These are phyloP conservation scores for Wickerhamiella kurtzmanii DNA, from an alignment of 805 yeast species.

Conservation along the genomic window DNA sequence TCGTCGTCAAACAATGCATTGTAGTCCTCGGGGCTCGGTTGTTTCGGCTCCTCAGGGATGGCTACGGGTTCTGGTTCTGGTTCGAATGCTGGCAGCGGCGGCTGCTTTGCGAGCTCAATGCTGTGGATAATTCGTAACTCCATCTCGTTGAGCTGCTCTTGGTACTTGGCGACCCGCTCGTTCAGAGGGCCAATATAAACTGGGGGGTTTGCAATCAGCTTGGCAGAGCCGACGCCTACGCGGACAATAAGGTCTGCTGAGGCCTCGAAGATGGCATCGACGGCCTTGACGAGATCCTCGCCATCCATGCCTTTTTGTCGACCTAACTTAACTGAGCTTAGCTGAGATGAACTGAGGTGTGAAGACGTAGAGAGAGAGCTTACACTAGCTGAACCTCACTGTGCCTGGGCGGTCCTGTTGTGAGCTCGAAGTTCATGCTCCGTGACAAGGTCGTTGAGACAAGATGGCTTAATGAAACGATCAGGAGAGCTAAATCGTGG, in stretches of 20 bases:
- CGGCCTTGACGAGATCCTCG: slow-evolving; percentile 4
- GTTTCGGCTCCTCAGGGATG: not conserved
- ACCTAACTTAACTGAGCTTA: no score
- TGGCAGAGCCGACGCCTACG: slow-evolving; percentile 17
- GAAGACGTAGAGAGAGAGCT: no score
- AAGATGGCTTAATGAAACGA: not conserved
- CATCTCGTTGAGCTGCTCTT: slow-evolving; percentile 27
- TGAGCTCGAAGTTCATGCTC: not conserved
- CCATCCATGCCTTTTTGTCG: slow-evolving; percentile 4
- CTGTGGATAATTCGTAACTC: slow-evolving; percentile 11
- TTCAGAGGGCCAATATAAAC: slow-evolving; percentile 14
- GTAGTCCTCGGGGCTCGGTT: not conserved
- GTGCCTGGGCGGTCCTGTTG: no score
- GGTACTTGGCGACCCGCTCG: slow-evolving; percentile 11
- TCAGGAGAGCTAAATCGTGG: not conserved
- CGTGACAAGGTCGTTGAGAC: not conserved
- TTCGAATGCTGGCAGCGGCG: not conserved
- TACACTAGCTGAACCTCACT: no score
- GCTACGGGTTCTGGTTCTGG: not conserved
- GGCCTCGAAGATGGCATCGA: slow-evolving; percentile 11
- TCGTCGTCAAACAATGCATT: not conserved
- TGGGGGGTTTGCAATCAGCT: slow-evolving; percentile 17
- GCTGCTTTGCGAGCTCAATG: slow-evolving; percentile 1
- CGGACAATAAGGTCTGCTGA: slow-evolving; percentile 18
- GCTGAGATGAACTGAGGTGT: no score